Evolutionary conservation across 2,329 filamentous ascomycete species (phyloP), one percentile per base, ranked within the genome.

Genomic region (Paradendryphiella salina): DNA sequence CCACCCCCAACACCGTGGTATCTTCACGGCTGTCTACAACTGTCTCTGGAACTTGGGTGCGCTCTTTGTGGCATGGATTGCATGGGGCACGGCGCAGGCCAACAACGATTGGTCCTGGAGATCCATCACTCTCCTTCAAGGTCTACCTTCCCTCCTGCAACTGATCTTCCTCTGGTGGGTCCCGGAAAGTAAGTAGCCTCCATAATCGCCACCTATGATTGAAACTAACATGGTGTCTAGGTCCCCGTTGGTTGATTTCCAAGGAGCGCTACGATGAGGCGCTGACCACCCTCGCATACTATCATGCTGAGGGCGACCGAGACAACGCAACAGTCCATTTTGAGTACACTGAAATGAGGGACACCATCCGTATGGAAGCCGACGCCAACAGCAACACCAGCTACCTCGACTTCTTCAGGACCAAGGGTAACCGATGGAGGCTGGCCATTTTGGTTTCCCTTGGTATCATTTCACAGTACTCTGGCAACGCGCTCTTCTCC

Each of bases 381-480:
- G 69, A 77, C 40, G 73, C 74, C 37, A 71, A 76, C 45, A 76
- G 65, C 39, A 73, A 76, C 14, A 81, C 79, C 44, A 79, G 75
- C 58, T 88, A 85, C 67, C 52, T 80, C 10, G 83, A 87, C 64
- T 85, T 88, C 57, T 47, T 87, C 60, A 75, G 72, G 59, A 87
- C 85, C 26, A 79, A 76, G 61, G 84, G 85, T 29, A 87, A 88
- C 75, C 78, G 83, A 39, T 85, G 83, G 76, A 78, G 85, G n/a
- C 73, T 88, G 44, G 76, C 79, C 26, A 82, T 88, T 50, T 75
- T 86, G 34, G 69, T 86, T 42, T 85, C 83, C 0, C 77, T 88
- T 20, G 85, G 84, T 66, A 73, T 87, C 64, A 85, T 87, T 64
- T 86, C 84, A 3, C 85, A 87, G 71, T 88, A 85, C 71, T 84